Percentiles rank a stretch among this genome's conserved stretches.
Conservation (phyloP, 1,139 yeast genomes). For the Taphrina pruni region DNA sequence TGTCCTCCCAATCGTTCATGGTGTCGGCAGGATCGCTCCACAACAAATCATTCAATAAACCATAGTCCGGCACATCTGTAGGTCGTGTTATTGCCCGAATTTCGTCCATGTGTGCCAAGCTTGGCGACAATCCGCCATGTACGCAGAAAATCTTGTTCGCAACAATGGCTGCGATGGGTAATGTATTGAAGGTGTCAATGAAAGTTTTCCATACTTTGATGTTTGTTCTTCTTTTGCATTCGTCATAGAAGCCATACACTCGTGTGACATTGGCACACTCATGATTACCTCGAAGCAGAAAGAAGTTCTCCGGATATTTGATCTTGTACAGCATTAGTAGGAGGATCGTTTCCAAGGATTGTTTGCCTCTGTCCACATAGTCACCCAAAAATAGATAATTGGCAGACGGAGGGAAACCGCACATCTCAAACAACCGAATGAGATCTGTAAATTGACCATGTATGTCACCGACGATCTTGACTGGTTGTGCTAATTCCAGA, state of each 20-base stretch:
- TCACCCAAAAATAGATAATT: conserved; percentile 92
- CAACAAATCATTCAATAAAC: conserved; percentile 82
- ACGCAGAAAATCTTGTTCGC: conserved; percentile 97
- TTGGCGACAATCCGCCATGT: conserved; percentile 96
- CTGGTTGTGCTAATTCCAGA: conserved; percentile 90
- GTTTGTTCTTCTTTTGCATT: conserved; percentile 90
- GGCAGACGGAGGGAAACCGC: conserved; percentile 97
- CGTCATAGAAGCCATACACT: conserved; percentile 96
- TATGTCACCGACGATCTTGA: conserved; percentile 95
- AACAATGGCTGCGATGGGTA: conserved; percentile 94
- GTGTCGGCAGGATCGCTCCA: conserved; percentile 99
- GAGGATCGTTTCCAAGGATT: conserved; percentile 86
- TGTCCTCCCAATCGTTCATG: conserved; percentile 95
- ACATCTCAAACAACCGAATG: conserved; percentile 86
- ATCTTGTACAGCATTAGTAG: conserved; percentile 87
- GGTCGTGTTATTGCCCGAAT: conserved; percentile 90
- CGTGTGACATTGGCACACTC: conserved; percentile 92
- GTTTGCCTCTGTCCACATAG: conserved; percentile 96
- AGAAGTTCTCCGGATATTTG: conserved; percentile 95
- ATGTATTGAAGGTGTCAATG: conserved; percentile 89
- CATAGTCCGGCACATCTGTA: conserved; percentile 96
- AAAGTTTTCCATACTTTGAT: conserved; percentile 92
- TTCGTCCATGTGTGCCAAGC: conserved; percentile 86
- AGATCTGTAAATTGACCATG: conserved; percentile 96
- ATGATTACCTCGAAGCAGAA: conserved; percentile 89